These are phyloP conservation scores for Aechmea fasciata DNA, from an alignment of 176 grass and related monocot species.

Conservation along the genomic window DNA sequence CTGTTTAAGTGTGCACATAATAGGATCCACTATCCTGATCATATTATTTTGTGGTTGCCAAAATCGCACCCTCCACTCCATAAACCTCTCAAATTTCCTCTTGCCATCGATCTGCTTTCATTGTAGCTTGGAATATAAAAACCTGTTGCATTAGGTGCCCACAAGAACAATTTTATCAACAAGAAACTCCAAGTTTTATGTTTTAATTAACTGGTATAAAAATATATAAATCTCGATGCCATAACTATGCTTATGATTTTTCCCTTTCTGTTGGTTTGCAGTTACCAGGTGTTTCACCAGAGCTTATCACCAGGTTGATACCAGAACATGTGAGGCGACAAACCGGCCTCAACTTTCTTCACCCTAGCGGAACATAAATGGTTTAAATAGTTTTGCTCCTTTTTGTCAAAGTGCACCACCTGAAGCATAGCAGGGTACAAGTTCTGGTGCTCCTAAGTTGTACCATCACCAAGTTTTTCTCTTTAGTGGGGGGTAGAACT, in stretches of 20 bases:
- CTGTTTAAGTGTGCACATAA: no score
- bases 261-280: slow-evolving; percentile 5
- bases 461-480: not conserved
- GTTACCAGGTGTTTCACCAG: slow-evolving; percentile 6
- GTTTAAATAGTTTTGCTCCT: not conserved
- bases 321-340: slow-evolving; percentile 18
- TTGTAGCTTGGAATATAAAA: no score
- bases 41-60: no score
- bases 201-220: not conserved
- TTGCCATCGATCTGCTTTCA: no score
- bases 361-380: not conserved
- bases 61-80: no score
- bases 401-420: not conserved
- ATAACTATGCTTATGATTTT: not conserved
- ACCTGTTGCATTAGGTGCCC: no score
- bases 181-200: no score
- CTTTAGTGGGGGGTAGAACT: not conserved
- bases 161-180: no score
- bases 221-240: not conserved
- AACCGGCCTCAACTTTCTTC: not conserved
- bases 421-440: not conserved
- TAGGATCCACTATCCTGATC: no score
- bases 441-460: not conserved
- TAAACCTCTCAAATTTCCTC: no score
- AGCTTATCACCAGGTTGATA: slow-evolving; percentile 15